Base-by-base conservation (phyloP, 306 rosid genomes). In the cucumber (Cucumis sativus) region DNA sequence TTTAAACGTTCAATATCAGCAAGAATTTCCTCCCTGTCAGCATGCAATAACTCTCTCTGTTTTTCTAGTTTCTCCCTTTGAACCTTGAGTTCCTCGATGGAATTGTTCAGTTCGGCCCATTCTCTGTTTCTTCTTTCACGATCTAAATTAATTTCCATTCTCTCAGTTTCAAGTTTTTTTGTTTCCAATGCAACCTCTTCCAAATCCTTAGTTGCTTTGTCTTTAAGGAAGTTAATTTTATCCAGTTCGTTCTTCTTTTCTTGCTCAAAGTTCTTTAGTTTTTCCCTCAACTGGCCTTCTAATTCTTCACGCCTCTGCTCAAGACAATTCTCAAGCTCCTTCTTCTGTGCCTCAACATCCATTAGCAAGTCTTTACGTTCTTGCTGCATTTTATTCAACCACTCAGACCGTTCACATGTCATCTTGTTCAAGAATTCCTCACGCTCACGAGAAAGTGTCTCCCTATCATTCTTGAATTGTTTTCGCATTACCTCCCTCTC, bases 221-320 rank as follows among this genome's bases (percentile, higher is more conserved):
- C 98, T 75, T 87, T 92, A 11, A 91, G 96, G 84, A 83, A 83
- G 73, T 78, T 82, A 73, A 92, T 84, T 81, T 71, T 18, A 37
- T 87, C 88, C 47, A 92, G 87, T 77, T 92, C 92, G 77, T 77
- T 82, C 43, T 87, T 91, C 87, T 89, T 91, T 77, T 91, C 98
- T 81, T 86, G 90, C 86, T 92, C 98, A 77, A 96, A 92, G 80
- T 83, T 79, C 68, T 78, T 76, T 82, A 87, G 90, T 71, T 83
- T 91, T 84, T 89, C 97, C 80, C 79, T 91, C 88, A 92, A 85
- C 79, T 90, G 84, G 81, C 87, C 83, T 85, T 92, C 99, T 66
- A 96, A 85, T 79, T 92, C 99, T 87, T 91, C 98, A 40, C 90
- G 96, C 79, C 96, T 91, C 84, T 87, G 90, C 82, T 89, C 93